phyloP scores from a whole-genome alignment of 2,329 filamentous ascomycete genomes.

The Aspergillus niger region DNA sequence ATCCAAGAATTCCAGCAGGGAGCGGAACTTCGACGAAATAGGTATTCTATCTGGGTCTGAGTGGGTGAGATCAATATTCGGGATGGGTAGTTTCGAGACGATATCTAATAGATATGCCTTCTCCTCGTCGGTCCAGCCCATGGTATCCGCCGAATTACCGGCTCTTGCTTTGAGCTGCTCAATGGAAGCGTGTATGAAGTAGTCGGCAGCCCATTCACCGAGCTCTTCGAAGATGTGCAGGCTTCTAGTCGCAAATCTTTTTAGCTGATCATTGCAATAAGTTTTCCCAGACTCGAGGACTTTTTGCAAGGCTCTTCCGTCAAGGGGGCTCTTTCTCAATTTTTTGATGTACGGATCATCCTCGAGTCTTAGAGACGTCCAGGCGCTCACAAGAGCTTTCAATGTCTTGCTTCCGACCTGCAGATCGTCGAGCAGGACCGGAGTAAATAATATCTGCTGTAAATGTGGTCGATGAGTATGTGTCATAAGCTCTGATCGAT shows the following conservation, averaged over 20 bases:
- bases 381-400: conserved; percentile 46
- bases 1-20: conserved; percentile 57
- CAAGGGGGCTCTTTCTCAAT: conserved; percentile 48
- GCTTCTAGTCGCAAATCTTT: conserved; percentile 55
- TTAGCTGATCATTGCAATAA: conserved; percentile 57
- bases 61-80: conserved; percentile 19
- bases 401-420: conserved; percentile 37
- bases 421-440: not conserved
- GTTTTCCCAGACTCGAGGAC: conserved; percentile 37
- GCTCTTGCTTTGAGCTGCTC: conserved; percentile 31
- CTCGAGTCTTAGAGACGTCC: conserved; percentile 54
- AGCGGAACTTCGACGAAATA: conserved; percentile 60
- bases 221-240: conserved; percentile 58
- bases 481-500: conserved; percentile 69
- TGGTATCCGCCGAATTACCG: conserved; percentile 34
- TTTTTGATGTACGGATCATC: conserved; percentile 63
- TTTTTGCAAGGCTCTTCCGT: conserved; percentile 28
- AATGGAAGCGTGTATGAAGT: conserved; percentile 60
- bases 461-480: conserved; percentile 66
- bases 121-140: conserved; percentile 56
- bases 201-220: conserved; percentile 69
- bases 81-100: conserved; percentile 26
- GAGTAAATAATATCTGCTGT: conserved; percentile 26
- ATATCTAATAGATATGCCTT: conserved; percentile 54
- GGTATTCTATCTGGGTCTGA: conserved; percentile 11